These are phyloP conservation scores for Fusarium tricinctum DNA, from an alignment of 2,329 filamentous ascomycete species.

Conservation along the genomic window DNA sequence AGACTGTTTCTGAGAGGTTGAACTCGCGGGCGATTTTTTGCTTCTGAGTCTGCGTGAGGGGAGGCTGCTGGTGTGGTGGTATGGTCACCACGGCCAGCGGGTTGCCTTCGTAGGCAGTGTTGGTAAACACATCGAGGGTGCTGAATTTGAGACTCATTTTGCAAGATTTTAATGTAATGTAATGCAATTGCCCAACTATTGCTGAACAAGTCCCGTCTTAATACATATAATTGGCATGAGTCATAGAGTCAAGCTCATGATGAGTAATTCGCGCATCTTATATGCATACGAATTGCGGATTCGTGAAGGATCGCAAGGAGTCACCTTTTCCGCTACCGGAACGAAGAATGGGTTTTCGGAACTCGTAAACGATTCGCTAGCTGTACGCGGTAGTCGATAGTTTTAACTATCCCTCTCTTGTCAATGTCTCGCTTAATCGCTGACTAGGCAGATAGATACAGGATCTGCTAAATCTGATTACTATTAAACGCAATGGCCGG, in stretches of 20 bases:
- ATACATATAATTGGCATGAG: background rate
- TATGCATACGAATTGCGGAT: background rate
- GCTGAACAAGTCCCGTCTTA: too few species aligned
- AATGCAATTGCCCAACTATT: too few species aligned
- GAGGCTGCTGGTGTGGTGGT: conserved; percentile 52
- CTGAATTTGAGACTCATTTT: conserved; percentile 59
- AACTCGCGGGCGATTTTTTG: conserved; percentile 72
- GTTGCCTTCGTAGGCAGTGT: conserved; percentile 66
- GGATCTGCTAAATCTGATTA: too few species aligned
- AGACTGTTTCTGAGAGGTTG: conserved; percentile 74
- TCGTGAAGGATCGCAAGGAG: background rate
- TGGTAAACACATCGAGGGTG: conserved; percentile 71
- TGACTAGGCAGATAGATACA: background rate
- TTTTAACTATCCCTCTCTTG: too few species aligned
- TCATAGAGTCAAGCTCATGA: background rate
- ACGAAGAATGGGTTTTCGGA: too few species aligned
- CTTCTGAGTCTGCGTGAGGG: conserved; percentile 63
- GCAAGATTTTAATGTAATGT: too few species aligned
- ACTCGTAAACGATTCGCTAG: too few species aligned
- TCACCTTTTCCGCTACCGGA: background rate
- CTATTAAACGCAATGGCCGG: too few species aligned
- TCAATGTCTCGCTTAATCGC: background rate
- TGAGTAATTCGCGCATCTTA: background rate
- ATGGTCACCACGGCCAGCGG: conserved; percentile 71
- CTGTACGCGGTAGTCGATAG: too few species aligned